phyloP scores from a whole-genome alignment of 2,329 filamentous ascomycete species.

The Paracoccidioides brasiliensis region DNA sequence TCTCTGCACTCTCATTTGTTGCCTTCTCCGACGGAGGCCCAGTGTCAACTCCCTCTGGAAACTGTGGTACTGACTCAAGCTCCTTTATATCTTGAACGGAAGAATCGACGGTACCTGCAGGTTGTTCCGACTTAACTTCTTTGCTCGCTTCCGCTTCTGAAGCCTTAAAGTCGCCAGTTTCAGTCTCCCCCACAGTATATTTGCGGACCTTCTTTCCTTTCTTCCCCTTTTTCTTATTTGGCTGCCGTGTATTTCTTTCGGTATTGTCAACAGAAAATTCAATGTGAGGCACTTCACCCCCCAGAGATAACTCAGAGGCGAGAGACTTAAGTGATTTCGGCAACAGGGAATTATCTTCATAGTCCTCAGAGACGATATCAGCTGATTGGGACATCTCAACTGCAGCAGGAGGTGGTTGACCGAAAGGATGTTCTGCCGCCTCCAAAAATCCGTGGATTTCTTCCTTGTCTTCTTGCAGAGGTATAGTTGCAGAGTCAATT shows the following conservation, averaged over 20 bases:
- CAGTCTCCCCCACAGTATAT: neutral
- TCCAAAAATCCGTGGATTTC: slow-evolving; percentile 1
- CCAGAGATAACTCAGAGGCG: neutral
- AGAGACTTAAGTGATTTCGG: neutral
- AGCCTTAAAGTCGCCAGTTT: neutral
- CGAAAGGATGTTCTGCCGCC: neutral
- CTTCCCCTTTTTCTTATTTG: slow-evolving; percentile 14
- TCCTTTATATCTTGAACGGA: neutral
- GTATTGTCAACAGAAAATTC: slow-evolving; percentile 7
- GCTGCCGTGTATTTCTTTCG: slow-evolving; percentile 2
- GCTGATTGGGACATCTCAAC: neutral
- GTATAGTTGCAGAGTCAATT: neutral
- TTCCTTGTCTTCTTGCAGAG: neutral
- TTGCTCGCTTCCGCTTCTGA: neutral
- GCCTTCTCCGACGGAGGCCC: neutral
- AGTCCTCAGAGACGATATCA: neutral
- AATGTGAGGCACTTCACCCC: neutral
- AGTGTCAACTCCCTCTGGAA: neutral
- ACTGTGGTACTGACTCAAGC: slow-evolving; percentile 1
- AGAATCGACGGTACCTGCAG: neutral
- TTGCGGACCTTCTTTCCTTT: slow-evolving; percentile 14
- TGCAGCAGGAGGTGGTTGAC: neutral
- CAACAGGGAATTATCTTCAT: neutral
- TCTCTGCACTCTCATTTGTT: neutral
- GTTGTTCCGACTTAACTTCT: neutral